Percentiles rank a stretch among this genome's conserved stretches.
Evolutionary conservation across 306 rosid species (phyloP).

Genomic region (Trichosanthes cucumerina): DNA sequence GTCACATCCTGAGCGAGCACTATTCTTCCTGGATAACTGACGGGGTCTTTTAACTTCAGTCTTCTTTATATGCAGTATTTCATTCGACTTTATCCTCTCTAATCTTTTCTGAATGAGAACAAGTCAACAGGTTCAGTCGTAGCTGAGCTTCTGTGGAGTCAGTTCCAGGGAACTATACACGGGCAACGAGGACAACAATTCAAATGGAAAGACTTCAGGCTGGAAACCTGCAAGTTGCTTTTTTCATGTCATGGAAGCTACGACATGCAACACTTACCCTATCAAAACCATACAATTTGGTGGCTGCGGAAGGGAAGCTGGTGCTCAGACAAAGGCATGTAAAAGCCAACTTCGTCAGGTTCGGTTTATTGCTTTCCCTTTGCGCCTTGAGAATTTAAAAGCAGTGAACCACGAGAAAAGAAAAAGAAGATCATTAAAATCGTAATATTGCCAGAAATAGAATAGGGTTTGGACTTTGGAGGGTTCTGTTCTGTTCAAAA

Average conservation of each 20-base stretch:
- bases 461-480: neutral
- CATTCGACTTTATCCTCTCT: neutral
- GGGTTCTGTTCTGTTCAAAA: neutral
- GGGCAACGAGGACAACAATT: conserved; percentile 4
- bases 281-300: conserved; percentile 1
- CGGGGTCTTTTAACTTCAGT: neutral
- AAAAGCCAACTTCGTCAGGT: neutral
- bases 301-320: conserved; percentile 1
- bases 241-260: conserved; percentile 7
- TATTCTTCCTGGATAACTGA: neutral
- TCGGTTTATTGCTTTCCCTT: neutral
- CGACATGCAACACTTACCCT: neutral
- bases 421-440: neutral
- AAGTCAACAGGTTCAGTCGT: conserved; percentile 7
- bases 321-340: neutral
- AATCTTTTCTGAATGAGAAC: neutral
- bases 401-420: neutral
- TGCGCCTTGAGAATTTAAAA: neutral
- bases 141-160: neutral
- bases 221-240: neutral
- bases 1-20: neutral
- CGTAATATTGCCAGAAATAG: neutral
- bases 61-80: neutral
- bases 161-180: neutral
- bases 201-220: conserved; percentile 3